Evolutionary conservation across 257 asterid species (phyloP).

Genomic region (Scutellaria baicalensis): DNA sequence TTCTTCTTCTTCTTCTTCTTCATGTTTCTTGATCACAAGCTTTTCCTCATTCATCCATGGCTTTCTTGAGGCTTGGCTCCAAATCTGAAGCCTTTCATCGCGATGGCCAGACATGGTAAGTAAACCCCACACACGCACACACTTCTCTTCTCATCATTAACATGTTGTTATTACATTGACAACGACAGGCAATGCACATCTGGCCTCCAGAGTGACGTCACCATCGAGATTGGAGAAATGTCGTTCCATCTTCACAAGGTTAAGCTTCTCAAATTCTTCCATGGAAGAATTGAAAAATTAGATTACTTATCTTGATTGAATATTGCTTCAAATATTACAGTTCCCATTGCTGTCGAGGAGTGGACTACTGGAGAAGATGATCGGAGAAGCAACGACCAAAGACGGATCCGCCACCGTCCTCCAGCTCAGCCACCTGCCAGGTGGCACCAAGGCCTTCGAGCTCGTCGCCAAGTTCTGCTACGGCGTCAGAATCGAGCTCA

Average conservation of each 20-base stretch:
- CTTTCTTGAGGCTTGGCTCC: slow-evolving; percentile 72
- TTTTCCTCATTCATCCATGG: slow-evolving; percentile 30
- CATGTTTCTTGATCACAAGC: not conserved
- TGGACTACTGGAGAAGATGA: slow-evolving; percentile 61
- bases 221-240: slow-evolving; percentile 79
- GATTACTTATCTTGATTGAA: not conserved
- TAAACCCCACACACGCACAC: not conserved
- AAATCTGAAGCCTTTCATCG: slow-evolving; percentile 75
- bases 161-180: not conserved
- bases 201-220: slow-evolving; percentile 77
- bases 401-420: slow-evolving; percentile 33
- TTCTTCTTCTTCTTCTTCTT: not conserved
- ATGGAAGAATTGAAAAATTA: no score
- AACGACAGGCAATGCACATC: slow-evolving; percentile 59
- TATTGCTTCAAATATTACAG: slow-evolving; percentile 23
- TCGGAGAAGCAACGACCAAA: slow-evolving; percentile 32
- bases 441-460: slow-evolving; percentile 87
- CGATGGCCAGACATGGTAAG: slow-evolving; percentile 73
- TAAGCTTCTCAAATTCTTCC: not conserved
- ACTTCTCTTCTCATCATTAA: not conserved
- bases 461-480: slow-evolving; percentile 79
- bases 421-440: slow-evolving; percentile 62
- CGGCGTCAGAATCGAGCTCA: slow-evolving; percentile 69
- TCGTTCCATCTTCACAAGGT: slow-evolving; percentile 93
- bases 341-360: slow-evolving; percentile 84